phyloP scores from a whole-genome alignment of 306 rosid genomes.

The Albizia julibrissin region DNA sequence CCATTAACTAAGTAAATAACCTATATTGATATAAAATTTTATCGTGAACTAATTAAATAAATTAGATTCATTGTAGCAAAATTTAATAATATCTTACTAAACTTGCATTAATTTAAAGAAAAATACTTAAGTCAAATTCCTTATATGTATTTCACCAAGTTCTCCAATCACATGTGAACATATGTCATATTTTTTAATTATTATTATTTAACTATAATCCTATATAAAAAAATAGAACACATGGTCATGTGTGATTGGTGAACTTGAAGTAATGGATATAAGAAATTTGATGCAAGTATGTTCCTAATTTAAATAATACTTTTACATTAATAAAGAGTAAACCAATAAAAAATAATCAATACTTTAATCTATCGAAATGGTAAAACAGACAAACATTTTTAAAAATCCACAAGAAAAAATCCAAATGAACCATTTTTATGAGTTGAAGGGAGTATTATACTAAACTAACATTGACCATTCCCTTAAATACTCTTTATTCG shows the following conservation, averaged over 20 bases:
- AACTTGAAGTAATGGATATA: too few species aligned
- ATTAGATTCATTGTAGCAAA: background rate
- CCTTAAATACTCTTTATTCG: background rate
- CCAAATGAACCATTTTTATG: background rate
- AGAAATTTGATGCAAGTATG: too few species aligned
- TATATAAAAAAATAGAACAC: too few species aligned
- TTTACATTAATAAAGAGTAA: background rate
- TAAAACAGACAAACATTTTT: background rate
- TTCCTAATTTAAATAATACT: background rate
- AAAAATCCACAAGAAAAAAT: background rate
- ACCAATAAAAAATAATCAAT: background rate
- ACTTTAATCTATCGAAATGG: background rate
- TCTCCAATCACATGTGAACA: too few species aligned
- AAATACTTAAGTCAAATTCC: too few species aligned
- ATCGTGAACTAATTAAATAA: background rate
- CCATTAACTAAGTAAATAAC: background rate
- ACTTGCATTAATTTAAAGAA: background rate
- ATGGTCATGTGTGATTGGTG: too few species aligned
- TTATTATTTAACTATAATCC: too few species aligned
- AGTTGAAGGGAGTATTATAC: background rate
- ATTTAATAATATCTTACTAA: background rate
- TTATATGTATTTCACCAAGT: too few species aligned
- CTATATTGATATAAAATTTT: background rate
- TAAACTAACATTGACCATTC: background rate
- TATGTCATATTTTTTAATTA: too few species aligned